These are phyloP conservation scores for Coemansia sp. DNA, from an alignment of 192 early-diverging fungal species.

Conservation along the genomic window DNA sequence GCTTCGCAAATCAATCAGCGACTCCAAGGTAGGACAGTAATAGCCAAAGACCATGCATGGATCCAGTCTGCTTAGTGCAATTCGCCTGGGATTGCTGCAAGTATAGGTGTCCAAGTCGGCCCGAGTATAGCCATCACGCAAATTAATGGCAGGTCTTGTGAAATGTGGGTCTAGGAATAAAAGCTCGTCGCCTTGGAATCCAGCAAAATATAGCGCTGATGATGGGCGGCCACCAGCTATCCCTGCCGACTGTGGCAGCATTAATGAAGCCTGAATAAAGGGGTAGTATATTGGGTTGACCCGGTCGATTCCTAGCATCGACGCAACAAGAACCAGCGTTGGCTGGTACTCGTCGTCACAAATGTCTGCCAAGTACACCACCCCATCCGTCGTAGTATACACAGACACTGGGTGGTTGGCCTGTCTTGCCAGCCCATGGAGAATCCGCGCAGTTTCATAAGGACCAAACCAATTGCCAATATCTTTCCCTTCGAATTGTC, in stretches of 20 bases:
- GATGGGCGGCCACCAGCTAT: slow-evolving; percentile 96
- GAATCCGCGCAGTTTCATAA: slow-evolving; percentile 50
- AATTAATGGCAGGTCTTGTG: slow-evolving; percentile 61
- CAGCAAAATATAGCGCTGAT: slow-evolving; percentile 91
- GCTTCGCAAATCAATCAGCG: slow-evolving; percentile 43
- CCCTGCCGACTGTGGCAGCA: slow-evolving; percentile 74
- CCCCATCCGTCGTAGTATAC: slow-evolving; percentile 80
- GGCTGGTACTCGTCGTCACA: slow-evolving; percentile 56
- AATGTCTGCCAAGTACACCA: slow-evolving; percentile 63
- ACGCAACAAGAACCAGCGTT: slow-evolving; percentile 78
- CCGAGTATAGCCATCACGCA: slow-evolving; percentile 11
- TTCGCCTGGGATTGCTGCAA: slow-evolving; percentile 69
- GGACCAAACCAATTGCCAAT: slow-evolving; percentile 99
- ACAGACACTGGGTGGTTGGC: slow-evolving; percentile 55
- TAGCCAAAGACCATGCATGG: slow-evolving; percentile 95
- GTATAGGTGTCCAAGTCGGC: slow-evolving; percentile 80
- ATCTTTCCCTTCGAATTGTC: slow-evolving; percentile 74
- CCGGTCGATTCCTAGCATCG: slow-evolving; percentile 86
- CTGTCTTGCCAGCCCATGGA: slow-evolving; percentile 19
- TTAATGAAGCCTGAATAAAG: slow-evolving; percentile 67
- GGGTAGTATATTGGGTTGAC: slow-evolving; percentile 84
- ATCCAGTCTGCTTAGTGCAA: slow-evolving; percentile 77
- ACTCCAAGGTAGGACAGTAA: slow-evolving; percentile 49
- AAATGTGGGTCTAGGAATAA: slow-evolving; percentile 94
- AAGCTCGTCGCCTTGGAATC: slow-evolving; percentile 71